These are phyloP conservation scores for Candida pseudofarinosa DNA, from an alignment of 805 yeast species.

Conservation along the genomic window DNA sequence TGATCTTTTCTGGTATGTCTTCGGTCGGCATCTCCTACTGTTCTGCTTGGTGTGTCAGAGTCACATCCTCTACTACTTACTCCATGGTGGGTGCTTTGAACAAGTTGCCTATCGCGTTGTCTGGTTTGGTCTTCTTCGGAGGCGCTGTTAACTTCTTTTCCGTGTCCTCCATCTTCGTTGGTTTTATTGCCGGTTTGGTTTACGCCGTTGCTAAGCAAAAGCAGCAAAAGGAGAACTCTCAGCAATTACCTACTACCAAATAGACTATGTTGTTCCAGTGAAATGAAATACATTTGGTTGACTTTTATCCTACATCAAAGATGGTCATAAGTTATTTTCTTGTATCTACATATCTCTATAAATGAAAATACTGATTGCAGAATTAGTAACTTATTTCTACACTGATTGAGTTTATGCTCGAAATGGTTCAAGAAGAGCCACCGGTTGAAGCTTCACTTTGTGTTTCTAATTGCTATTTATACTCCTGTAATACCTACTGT, in stretches of 20 bases:
- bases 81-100: slow-evolving; percentile 99
- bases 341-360: not conserved
- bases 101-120: slow-evolving; percentile 94
- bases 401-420: no score
- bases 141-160: slow-evolving; percentile 93
- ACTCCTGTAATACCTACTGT: not conserved
- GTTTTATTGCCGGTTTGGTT: slow-evolving; percentile 92
- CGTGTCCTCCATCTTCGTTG: slow-evolving; percentile 84
- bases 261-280: no score
- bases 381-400: not conserved
- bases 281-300: no score
- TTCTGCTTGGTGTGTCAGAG: slow-evolving; percentile 99
- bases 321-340: no score
- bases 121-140: slow-evolving; percentile 92
- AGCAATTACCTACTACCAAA: slow-evolving; percentile 24
- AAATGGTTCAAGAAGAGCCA: no score
- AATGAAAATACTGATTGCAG: not conserved
- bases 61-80: slow-evolving; percentile 96
- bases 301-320: no score
- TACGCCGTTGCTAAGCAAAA: slow-evolving; percentile 94
- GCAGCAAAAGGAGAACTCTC: slow-evolving; percentile 53
- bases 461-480: not conserved
- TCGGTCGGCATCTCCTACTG: slow-evolving; percentile 97
- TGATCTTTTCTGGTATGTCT: slow-evolving; percentile 90
- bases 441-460: no score